Conservation (phyloP, 2,329 filamentous ascomycete species). For the Aspergillus ochraceus region DNA sequence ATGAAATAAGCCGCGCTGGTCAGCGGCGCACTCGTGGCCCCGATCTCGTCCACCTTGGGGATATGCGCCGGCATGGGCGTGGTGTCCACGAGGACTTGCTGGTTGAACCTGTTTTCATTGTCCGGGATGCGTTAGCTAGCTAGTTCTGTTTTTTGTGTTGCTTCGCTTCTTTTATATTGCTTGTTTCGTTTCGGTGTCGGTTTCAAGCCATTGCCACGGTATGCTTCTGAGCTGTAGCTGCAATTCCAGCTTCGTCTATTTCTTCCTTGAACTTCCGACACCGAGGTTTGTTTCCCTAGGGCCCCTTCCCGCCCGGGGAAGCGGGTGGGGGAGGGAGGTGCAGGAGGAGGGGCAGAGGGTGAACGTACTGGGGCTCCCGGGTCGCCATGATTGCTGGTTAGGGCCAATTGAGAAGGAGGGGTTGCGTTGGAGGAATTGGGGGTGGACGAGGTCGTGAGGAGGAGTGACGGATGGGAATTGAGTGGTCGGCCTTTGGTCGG, state of each 20-base stretch:
- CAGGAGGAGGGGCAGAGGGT: not conserved
- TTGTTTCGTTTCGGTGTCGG: too few species aligned
- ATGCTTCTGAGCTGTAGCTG: too few species aligned
- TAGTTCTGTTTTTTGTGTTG: conserved; percentile 17
- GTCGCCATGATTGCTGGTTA: conserved; percentile 19
- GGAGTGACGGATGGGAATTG: conserved; percentile 24
- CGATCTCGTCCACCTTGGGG: conserved; percentile 90
- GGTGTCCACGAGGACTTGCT: conserved; percentile 89
- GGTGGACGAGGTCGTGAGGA: conserved; percentile 26
- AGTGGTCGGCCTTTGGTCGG: conserved; percentile 33
- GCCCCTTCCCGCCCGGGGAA: not conserved
- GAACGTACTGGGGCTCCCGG: conserved; percentile 21
- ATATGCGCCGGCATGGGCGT: conserved; percentile 91
- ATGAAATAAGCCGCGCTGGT: conserved; percentile 95
- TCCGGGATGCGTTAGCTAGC: not conserved
- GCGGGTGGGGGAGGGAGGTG: too few species aligned
- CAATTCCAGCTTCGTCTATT: not conserved
- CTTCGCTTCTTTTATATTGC: not conserved
- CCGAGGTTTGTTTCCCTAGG: not conserved
- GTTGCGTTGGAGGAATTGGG: conserved; percentile 13
- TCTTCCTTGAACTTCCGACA: not conserved
- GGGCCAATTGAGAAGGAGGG: not conserved
- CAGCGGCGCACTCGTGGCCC: conserved; percentile 87
- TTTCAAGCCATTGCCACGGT: too few species aligned
- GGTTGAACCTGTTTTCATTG: conserved; percentile 74